Conservation (phyloP, 2,329 filamentous ascomycete species). For the Elsinoe ampelina region DNA sequence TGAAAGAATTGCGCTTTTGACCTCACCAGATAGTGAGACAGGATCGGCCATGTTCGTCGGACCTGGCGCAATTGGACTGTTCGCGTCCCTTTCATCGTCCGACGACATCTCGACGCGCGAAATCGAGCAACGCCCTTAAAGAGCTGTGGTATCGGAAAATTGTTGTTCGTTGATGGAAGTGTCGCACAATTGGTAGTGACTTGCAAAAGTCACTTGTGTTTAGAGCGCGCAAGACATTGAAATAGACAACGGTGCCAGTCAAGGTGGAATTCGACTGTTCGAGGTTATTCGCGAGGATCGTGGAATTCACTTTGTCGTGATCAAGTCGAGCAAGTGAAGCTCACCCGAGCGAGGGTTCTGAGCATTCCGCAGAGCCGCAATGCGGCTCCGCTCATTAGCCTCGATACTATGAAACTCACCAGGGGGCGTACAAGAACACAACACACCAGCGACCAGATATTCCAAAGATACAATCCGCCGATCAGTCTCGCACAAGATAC, state of each 20-base stretch:
- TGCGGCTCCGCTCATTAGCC: background rate
- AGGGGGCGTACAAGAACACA: background rate
- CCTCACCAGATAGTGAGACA: constrained; percentile 18
- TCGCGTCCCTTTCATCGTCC: constrained; percentile 26
- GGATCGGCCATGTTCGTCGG: constrained; percentile 26
- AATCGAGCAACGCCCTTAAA: background rate
- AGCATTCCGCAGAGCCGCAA: background rate
- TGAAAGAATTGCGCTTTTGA: constrained; percentile 26
- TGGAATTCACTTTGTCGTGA: too few relatives aligned
- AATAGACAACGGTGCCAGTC: too few relatives aligned
- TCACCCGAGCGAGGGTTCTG: background rate
- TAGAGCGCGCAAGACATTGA: too few relatives aligned
- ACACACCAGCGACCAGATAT: background rate
- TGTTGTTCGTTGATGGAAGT: background rate
- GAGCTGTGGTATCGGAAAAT: too few relatives aligned
- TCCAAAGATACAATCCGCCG: background rate
- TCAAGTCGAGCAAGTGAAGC: background rate
- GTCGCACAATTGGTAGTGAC: background rate
- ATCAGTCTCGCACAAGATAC: too few relatives aligned
- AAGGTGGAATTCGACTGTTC: too few relatives aligned
- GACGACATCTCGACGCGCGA: constrained; percentile 29
- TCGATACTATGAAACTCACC: constrained; percentile 1
- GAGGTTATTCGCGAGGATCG: too few relatives aligned
- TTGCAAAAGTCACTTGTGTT: too few relatives aligned
- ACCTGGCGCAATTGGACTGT: constrained; percentile 18